Percentiles rank a stretch among this genome's conserved stretches.
Evolutionary conservation across 805 yeast genomes (phyloP).

Genomic region (Komagataella kurtzmanii): DNA sequence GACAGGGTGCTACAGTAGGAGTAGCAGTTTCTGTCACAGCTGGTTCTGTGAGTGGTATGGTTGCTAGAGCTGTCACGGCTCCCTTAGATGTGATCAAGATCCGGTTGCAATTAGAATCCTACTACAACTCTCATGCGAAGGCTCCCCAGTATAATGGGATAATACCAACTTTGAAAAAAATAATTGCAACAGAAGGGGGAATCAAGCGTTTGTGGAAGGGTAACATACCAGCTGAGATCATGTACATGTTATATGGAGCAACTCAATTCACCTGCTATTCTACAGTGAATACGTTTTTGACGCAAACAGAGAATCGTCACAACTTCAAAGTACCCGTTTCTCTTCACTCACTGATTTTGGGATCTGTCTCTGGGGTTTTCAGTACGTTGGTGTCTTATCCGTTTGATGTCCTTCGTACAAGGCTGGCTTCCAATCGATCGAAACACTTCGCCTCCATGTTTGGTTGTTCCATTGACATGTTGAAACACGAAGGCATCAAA

Average conservation of each 20-base stretch:
- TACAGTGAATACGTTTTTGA: slow-evolving; percentile 30
- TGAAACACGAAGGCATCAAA: slow-evolving; percentile 18
- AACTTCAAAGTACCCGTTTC: slow-evolving; percentile 18
- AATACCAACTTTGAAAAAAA: slow-evolving; percentile 21
- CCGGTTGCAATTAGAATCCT: slow-evolving; percentile 48
- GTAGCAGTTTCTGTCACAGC: slow-evolving; percentile 43
- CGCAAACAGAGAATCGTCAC: slow-evolving; percentile 13
- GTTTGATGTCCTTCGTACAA: slow-evolving; percentile 76
- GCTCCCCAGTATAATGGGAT: slow-evolving; percentile 20
- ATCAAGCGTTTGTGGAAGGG: slow-evolving; percentile 86
- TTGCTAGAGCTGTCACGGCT: slow-evolving; percentile 40
- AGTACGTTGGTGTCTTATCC: slow-evolving; percentile 79
- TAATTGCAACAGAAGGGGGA: slow-evolving; percentile 52
- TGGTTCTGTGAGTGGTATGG: slow-evolving; percentile 59
- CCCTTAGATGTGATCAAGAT: slow-evolving; percentile 75
- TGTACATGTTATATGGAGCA: slow-evolving; percentile 80
- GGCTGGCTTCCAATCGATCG: slow-evolving; percentile 55
- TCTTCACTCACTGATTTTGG: slow-evolving; percentile 41
- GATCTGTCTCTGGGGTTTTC: slow-evolving; percentile 62
- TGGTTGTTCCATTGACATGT: slow-evolving; percentile 21
- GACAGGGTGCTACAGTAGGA: slow-evolving; percentile 36
- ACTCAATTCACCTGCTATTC: slow-evolving; percentile 70
- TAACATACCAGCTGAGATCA: slow-evolving; percentile 77
- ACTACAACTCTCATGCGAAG: slow-evolving; percentile 4
- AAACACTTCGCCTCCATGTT: slow-evolving; percentile 19